phyloP scores from a whole-genome alignment of 805 yeast species.

The Ogataea chonburiensis region DNA sequence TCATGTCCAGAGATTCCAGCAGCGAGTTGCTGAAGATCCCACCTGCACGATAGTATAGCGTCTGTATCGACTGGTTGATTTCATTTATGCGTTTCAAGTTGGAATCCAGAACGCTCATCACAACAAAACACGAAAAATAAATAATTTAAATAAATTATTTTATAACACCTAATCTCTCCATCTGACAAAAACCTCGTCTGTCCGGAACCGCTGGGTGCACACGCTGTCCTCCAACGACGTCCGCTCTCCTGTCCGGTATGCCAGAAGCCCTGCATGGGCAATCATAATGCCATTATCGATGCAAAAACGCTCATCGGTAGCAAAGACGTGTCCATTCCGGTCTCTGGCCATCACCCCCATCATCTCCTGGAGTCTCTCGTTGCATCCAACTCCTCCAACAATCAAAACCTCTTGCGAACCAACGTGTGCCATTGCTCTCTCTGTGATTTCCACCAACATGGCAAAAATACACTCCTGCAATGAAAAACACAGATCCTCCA shows the following conservation, averaged over 20 bases:
- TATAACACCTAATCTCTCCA: conserved; percentile 68
- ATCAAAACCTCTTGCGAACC: conserved; percentile 83
- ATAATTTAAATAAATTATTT: neutral
- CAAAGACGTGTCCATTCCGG: conserved; percentile 83
- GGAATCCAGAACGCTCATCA: conserved; percentile 19
- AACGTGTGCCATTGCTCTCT: conserved; percentile 98
- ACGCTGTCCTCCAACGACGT: conserved; percentile 64
- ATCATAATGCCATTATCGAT: conserved; percentile 99
- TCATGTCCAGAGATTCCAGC: conserved; percentile 21
- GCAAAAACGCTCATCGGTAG: conserved; percentile 96
- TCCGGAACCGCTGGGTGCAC: conserved; percentile 90
- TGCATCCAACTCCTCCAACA: conserved; percentile 99
- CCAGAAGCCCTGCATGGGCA: conserved; percentile 93
- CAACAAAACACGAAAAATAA: conserved; percentile 1
- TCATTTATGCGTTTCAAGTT: conserved; percentile 18
- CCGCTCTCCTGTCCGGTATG: conserved; percentile 73
- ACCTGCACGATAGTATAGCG: conserved; percentile 20
- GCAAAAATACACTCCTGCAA: conserved; percentile 90
- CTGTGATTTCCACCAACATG: conserved; percentile 97
- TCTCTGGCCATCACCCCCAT: conserved; percentile 94
- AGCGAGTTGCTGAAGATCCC: conserved; percentile 28
- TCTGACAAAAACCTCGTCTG: conserved; percentile 86
- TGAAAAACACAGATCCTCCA: conserved; percentile 89
- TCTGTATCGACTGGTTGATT: conserved; percentile 23
- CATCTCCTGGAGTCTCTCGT: conserved; percentile 88